phyloP scores from a whole-genome alignment of 2,329 filamentous ascomycete species.

The Aspergillus candidus region DNA sequence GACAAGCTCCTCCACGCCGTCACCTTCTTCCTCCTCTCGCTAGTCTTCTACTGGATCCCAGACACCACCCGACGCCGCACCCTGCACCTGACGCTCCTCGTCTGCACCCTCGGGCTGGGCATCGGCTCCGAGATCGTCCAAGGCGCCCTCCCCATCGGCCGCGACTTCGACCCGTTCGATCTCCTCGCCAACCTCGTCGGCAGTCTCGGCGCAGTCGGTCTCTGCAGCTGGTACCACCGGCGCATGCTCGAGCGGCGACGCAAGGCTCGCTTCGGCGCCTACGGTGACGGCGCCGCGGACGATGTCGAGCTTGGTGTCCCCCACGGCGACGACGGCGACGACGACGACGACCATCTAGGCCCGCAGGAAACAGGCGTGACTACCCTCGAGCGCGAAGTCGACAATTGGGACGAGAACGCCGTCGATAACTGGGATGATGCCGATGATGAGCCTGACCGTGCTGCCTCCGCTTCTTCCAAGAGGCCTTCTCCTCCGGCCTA shows the following conservation, averaged over 20 bases:
- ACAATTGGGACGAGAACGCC: slow-evolving; percentile 89
- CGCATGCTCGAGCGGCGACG: slow-evolving; percentile 89
- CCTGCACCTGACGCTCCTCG: slow-evolving; percentile 72
- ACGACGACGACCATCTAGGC: slow-evolving; percentile 29
- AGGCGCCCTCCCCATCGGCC: slow-evolving; percentile 63
- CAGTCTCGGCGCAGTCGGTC: slow-evolving; percentile 61
- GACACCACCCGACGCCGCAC: slow-evolving; percentile 83
- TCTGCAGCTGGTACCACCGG: slow-evolving; percentile 89
- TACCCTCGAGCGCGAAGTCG: slow-evolving; percentile 72
- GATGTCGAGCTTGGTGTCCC: slow-evolving; percentile 72
- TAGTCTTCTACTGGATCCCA: slow-evolving; percentile 90
- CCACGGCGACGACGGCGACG: slow-evolving; percentile 35
- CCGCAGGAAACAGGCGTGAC: slow-evolving; percentile 62
- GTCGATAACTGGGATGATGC: slow-evolving; percentile 61
- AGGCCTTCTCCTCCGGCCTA: slow-evolving; percentile 12
- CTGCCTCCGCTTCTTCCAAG: slow-evolving; percentile 9
- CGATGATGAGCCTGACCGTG: slow-evolving; percentile 20
- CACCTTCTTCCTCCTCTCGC: slow-evolving; percentile 83
- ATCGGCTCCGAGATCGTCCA: slow-evolving; percentile 55
- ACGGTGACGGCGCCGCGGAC: slow-evolving; percentile 47
- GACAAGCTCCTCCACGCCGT: slow-evolving; percentile 84
- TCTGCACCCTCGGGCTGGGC: slow-evolving; percentile 62
- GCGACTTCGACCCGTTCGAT: slow-evolving; percentile 71
- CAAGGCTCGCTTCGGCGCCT: slow-evolving; percentile 63
- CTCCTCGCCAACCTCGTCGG: slow-evolving; percentile 83